phyloP scores from a whole-genome alignment of 257 asterid species.

The Jaltomata sinuosa region DNA sequence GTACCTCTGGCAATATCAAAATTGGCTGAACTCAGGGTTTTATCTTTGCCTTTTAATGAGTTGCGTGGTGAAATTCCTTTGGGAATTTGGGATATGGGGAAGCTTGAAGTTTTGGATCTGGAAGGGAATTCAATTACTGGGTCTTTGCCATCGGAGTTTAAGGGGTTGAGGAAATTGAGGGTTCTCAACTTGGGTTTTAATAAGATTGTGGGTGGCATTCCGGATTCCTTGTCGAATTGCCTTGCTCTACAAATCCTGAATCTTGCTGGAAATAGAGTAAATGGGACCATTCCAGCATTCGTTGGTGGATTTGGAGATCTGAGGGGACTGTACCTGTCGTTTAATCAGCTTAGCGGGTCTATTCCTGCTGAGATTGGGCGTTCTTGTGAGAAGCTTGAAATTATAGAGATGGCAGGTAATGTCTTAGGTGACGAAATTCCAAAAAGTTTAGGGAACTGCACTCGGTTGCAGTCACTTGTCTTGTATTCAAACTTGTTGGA shows the following conservation, averaged over 20 bases:
- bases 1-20: slow-evolving; percentile 42
- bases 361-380: slow-evolving; percentile 65
- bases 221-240: slow-evolving; percentile 43
- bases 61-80: slow-evolving; percentile 64
- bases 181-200: slow-evolving; percentile 81
- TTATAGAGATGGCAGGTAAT: slow-evolving; percentile 78
- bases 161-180: slow-evolving; percentile 54
- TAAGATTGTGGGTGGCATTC: slow-evolving; percentile 46
- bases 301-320: slow-evolving; percentile 44
- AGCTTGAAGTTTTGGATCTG: slow-evolving; percentile 87
- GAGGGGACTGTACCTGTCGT: slow-evolving; percentile 77
- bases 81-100: slow-evolving; percentile 73
- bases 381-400: slow-evolving; percentile 62
- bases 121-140: slow-evolving; percentile 76
- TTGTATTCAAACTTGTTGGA: slow-evolving; percentile 74
- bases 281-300: slow-evolving; percentile 54
- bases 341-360: slow-evolving; percentile 58
- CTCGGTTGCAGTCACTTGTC: slow-evolving; percentile 42
- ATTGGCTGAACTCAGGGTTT: slow-evolving; percentile 52
- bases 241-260: slow-evolving; percentile 47
- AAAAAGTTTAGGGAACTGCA: slow-evolving; percentile 56
- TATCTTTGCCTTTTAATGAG: slow-evolving; percentile 75
- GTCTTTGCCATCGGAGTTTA: slow-evolving; percentile 38
- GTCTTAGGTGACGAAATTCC: slow-evolving; percentile 51
- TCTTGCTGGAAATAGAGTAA: slow-evolving; percentile 74